Evolutionary conservation across 805 yeast genomes (phyloP).

Genomic region (Wickerhamiella galacta): DNA sequence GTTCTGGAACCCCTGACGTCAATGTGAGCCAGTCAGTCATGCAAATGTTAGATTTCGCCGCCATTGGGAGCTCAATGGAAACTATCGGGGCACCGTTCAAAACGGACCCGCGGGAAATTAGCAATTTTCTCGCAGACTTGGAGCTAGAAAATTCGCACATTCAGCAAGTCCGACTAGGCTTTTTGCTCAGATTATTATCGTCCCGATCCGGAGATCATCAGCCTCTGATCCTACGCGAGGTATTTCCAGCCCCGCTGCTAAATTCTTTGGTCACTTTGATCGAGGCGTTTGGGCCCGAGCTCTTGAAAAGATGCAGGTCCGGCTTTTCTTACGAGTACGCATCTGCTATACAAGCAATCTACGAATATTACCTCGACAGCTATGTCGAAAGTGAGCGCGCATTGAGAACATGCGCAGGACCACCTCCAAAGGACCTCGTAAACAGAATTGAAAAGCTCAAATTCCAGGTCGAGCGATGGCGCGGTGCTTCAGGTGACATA

Average conservation of each 20-base stretch:
- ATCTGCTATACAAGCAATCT: slow-evolving; percentile 9
- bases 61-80: slow-evolving; percentile 12
- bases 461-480: too few species aligned
- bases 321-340: neutral
- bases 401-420: too few species aligned
- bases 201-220: neutral
- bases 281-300: slow-evolving; percentile 1
- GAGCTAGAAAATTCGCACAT: slow-evolving; percentile 22
- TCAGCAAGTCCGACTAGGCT: slow-evolving; percentile 24
- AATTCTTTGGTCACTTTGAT: neutral
- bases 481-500: too few species aligned
- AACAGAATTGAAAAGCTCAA: too few species aligned
- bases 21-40: slow-evolving; percentile 15
- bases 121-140: slow-evolving; percentile 17
- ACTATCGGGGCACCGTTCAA: slow-evolving; percentile 6
- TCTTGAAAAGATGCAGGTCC: neutral
- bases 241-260: neutral
- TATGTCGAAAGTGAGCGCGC: slow-evolving; percentile 7
- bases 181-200: slow-evolving; percentile 14
- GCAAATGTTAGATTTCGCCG: slow-evolving; percentile 19
- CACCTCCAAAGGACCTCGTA: too few species aligned
- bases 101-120: slow-evolving; percentile 10
- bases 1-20: slow-evolving; percentile 4
- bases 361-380: slow-evolving; percentile 14
- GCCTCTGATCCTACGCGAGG: slow-evolving; percentile 7